Base-by-base conservation (phyloP, 2,329 filamentous ascomycete species). In the Leptographium lundbergii region DNA sequence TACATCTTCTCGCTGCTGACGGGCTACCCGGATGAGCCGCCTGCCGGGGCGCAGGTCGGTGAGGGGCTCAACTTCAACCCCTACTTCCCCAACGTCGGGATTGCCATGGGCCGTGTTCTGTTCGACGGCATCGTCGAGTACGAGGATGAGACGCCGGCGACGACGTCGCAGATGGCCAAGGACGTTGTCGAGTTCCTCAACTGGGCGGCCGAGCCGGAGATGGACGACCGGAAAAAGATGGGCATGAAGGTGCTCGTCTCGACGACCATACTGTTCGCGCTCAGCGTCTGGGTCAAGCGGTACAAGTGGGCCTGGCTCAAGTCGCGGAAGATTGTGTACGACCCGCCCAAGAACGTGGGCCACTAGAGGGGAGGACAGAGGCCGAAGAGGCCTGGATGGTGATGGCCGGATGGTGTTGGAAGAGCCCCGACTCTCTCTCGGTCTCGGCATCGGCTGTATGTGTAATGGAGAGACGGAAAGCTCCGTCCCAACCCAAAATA, bases 221-320 rank as follows among this genome's bases (percentile, higher is more conserved):
- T 96, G 91, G 94, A 99, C 71, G 87, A 96, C 73, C 88, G 94
- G 72, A 99, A 99, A 88, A 94, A 91, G 81, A 99, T 97, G 94
- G 94, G 94, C 69, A 85, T 95, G 83, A 97, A 99, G 86, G 89
- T 95, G 58, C 74, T 99, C 67, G 85, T 88, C 66, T 83, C 96
- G 66, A 84, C 85, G 59, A 81, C 87, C 62, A 83, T 86, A 63
- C 80, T 99, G 64, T 88, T 90, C 71, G 90, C 89, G 60, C 70
- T 97, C 69, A 95, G 88, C 74, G 84, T 99, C 68, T 99, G 91
- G 91, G 87, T 97, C 66, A 99, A 99, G 88, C 86, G 91, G 79
- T 99, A 99, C 86, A 99, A 97, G 85, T 99, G 94, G 94, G 82
- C 91, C 62, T 86, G 88, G 69, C 78, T 99, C 74, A 99, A 99